Evolutionary conservation across 2,329 filamentous ascomycete genomes (phyloP).

Genomic region (Fusarium sulawesiense): DNA sequence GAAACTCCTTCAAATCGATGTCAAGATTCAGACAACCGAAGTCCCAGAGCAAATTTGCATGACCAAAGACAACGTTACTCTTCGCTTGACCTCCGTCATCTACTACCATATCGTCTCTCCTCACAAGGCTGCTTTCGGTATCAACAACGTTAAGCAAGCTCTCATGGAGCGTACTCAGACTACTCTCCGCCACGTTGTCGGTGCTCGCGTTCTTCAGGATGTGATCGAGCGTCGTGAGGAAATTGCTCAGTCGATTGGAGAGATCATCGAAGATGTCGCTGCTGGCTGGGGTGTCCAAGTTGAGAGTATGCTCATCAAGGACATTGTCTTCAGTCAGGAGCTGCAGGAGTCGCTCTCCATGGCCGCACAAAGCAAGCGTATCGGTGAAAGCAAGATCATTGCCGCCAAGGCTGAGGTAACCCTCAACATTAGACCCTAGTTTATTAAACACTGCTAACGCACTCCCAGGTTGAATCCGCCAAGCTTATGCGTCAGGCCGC

Average conservation of each 20-base stretch:
- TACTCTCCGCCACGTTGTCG: constrained; percentile 95
- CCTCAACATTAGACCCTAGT: not conserved
- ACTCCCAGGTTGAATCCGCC: constrained; percentile 79
- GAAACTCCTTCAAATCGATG: constrained; percentile 89
- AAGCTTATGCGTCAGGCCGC: constrained; percentile 94
- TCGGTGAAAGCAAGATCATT: constrained; percentile 98
- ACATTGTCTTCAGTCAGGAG: constrained; percentile 96
- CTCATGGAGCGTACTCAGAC: constrained; percentile 98
- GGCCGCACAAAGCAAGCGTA: constrained; percentile 98
- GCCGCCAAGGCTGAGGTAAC: constrained; percentile 86
- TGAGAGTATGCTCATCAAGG: constrained; percentile 99
- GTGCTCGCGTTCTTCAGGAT: constrained; percentile 94
- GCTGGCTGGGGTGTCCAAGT: constrained; percentile 94
- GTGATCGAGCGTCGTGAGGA: constrained; percentile 99
- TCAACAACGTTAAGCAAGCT: constrained; percentile 93
- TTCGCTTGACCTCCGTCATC: constrained; percentile 95
- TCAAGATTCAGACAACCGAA: constrained; percentile 99
- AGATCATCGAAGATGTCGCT: constrained; percentile 97
- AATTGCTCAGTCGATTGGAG: constrained; percentile 91
- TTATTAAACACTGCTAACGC: not conserved
- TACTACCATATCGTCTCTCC: constrained; percentile 98
- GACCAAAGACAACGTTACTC: constrained; percentile 98
- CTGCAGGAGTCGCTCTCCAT: constrained; percentile 96
- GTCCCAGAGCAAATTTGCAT: constrained; percentile 97
- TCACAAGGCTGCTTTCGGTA: constrained; percentile 97